These are phyloP conservation scores for Mycena filopes DNA, from an alignment of 768 basidiomycete species.

Conservation along the genomic window DNA sequence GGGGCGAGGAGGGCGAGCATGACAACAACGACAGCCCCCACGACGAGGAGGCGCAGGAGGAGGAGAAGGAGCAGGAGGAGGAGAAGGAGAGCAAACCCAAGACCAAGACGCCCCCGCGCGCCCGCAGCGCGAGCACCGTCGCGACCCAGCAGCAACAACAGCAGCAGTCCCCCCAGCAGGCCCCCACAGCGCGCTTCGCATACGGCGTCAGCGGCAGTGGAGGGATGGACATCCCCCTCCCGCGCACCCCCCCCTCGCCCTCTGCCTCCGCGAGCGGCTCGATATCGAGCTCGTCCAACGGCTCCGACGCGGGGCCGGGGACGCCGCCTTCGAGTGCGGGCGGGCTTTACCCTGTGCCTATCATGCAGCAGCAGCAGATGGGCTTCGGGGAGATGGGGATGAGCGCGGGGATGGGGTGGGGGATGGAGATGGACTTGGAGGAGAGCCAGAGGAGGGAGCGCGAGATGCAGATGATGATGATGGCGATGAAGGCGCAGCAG, in stretches of 20 bases:
- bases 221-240: no score
- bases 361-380: not conserved
- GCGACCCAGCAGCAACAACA: not conserved
- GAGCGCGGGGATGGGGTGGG: constrained; percentile 3
- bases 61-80: not conserved
- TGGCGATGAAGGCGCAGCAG: no score
- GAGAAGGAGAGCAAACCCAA: no score
- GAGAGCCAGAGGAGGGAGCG: no score
- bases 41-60: not conserved
- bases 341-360: not conserved
- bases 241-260: constrained; percentile 5
- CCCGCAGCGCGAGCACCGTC: no score
- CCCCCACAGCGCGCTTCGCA: constrained; percentile 8
- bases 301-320: constrained; percentile 3
- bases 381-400: not conserved
- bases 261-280: constrained; percentile 5
- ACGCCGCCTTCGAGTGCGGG: constrained; percentile 8
- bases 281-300: not conserved
- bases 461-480: no score
- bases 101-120: not conserved
- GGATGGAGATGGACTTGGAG: no score
- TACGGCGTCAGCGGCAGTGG: no score
- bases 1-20: constrained; percentile 6
- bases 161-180: not conserved
- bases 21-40: not conserved